Base-by-base conservation (phyloP, 768 basidiomycete species). In the Lactarius sp. region DNA sequence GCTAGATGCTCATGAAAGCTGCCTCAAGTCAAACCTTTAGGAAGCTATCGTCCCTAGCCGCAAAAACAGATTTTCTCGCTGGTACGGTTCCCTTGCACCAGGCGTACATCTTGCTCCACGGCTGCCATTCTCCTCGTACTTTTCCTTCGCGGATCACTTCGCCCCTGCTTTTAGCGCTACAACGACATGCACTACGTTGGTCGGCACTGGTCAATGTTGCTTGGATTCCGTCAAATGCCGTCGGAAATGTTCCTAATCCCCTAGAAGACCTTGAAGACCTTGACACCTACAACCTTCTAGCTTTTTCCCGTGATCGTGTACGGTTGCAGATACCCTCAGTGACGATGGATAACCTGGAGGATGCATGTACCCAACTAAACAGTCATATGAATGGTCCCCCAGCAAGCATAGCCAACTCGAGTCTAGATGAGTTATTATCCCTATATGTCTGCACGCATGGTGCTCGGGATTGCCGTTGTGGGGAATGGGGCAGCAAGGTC, bases 401-500 rank as follows among this genome's bases (percentile, higher is more conserved):
- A 18, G 1, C 16, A 39, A 4, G 52, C 16, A 20, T 6, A 33
- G 33, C 22, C 44, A 33, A 49, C 47, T 20, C 13, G 47, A 10
- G 60, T 61, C n/a, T 62, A 51, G 37, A 80, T 22, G 68, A 71
- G 49, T 10, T 79, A 53, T 71, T 78, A 52, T 71, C 78, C 66
- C 65, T 90, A 18, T 89, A 86, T 69, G 83, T 94, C 1, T 94
- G 92, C 71, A 92, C 90, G 4, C 92, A 94, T 71, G 84, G 83
- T 5, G 78, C 81, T 46, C 80, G 90, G 55, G 91, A 93, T 71
- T 94, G 91, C 74, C 79, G 91, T 6, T 93, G 92, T 66, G 87
- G 87, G 2, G 79, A 86, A 12, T 79, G 73, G 22, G 91, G 92
- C 0, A 79, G 80, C 3, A 77, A 75, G 12, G 80, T 93, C 7